Evolutionary conservation across 139 green algal species (phyloP), one percentile per base, ranked within the genome.

Genomic region (Nannochloris sp.): DNA sequence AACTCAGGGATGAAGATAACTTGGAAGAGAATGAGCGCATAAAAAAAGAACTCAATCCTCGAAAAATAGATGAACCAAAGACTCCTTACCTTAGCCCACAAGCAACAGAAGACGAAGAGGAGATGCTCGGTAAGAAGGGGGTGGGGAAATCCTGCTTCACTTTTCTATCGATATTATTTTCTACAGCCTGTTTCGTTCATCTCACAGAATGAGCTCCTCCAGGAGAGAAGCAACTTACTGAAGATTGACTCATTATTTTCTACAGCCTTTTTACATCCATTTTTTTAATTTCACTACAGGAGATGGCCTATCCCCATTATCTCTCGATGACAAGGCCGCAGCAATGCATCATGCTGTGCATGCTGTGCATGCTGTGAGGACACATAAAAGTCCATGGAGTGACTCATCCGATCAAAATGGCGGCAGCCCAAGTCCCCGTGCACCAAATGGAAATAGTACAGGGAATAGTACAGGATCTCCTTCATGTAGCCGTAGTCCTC

Each of bases 21-120:
- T 35, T 81, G 36, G 70, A 79, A 47, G 70, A 79, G 48, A 81
- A 81, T 45, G 73, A 81, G 34, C 24, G 31, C 14, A 75, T 81
- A 13, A 79, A 81, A 25, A 45, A 59, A 46, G 73, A 70, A 32
- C 58, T 81, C 1, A 79, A 79, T 60, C 73, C 73, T 1, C 44
- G 29, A 24, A 74, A 79, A 34, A 78, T 80, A 13, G 47, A 75
- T 42, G 73, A 81, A 45, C 73, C 73, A 31, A 81, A 81, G 63
- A 81, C 73, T 51, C 73, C 73, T 3, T 81, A 75, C 54, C 46
- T 72, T 2, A 54, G 38, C 9, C 67, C 67, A 19, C 54, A 71
- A 39, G 54, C 63, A 4, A 71, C 67, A 6, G 73, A 80, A 13
- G 73, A 80, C 29, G 67, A 74, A 37, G 24, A 38, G 25, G 61